These are phyloP conservation scores for Hansenula anomala DNA, from an alignment of 1,139 yeast genomes.

Conservation along the genomic window DNA sequence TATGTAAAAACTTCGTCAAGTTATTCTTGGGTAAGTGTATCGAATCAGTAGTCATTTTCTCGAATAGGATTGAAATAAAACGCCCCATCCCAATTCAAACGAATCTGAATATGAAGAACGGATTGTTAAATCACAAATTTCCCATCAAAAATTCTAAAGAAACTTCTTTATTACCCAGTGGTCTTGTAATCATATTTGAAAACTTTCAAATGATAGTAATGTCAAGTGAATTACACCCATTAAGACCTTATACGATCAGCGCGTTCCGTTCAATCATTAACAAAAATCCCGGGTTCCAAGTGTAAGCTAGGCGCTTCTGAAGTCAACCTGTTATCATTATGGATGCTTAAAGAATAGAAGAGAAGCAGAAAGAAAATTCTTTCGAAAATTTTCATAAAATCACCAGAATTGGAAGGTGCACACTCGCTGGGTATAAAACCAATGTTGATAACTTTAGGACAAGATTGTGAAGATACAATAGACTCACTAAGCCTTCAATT, in stretches of 20 bases:
- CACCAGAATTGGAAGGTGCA: too few species aligned
- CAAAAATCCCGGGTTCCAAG: too few species aligned
- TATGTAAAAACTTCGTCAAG: constrained; percentile 60
- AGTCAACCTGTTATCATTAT: too few species aligned
- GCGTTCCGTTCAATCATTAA: too few species aligned
- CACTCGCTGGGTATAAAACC: too few species aligned
- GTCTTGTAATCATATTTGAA: constrained; percentile 6
- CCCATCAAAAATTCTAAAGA: neutral
- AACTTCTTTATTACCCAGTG: constrained; percentile 11
- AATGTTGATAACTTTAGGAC: too few species aligned
- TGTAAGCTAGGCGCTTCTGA: too few species aligned
- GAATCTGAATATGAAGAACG: constrained; percentile 3
- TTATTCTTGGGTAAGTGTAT: constrained; percentile 63
- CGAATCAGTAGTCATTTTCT: constrained; percentile 28
- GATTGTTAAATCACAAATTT: constrained; percentile 2
- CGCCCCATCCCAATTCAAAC: constrained; percentile 4
- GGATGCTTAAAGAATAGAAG: constrained; percentile 3
- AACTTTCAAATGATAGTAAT: constrained; percentile 10
- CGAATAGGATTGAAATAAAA: neutral
- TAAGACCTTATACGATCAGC: too few species aligned
- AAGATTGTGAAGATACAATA: too few species aligned
- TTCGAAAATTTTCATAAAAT: constrained; percentile 2
- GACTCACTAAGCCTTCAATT: too few species aligned
- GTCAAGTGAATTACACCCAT: too few species aligned
- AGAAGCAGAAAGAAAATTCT: neutral